These are phyloP conservation scores for Phyllosticta ampelicida DNA, from an alignment of 2,329 filamentous ascomycete species.

Conservation along the genomic window DNA sequence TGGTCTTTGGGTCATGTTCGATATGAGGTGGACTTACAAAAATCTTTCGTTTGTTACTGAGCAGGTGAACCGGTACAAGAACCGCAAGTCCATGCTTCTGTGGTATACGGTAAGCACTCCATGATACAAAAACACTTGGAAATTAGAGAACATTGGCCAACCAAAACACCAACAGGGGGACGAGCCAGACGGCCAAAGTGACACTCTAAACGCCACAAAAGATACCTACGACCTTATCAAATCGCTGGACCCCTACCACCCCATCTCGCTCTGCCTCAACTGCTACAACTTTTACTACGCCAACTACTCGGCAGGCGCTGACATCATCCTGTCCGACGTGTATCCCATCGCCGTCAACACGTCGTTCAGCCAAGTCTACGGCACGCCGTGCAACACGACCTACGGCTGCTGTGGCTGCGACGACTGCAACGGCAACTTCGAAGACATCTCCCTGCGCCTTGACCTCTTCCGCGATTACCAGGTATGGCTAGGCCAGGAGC, in stretches of 20 bases:
- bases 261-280: conserved; percentile 48
- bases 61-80: conserved; percentile 28
- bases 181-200: conserved; percentile 47
- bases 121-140: neutral
- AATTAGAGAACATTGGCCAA: too few species aligned
- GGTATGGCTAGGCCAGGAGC: conserved; percentile 24
- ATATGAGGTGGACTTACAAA: conserved; percentile 33
- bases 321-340: conserved; percentile 50
- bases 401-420: conserved; percentile 56
- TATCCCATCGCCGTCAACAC: conserved; percentile 51
- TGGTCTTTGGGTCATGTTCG: conserved; percentile 39
- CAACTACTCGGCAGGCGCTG: conserved; percentile 43
- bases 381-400: conserved; percentile 47
- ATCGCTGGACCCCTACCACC: conserved; percentile 49
- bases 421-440: conserved; percentile 42
- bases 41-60: conserved; percentile 28
- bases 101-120: conserved; percentile 32
- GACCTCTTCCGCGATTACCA: conserved; percentile 34
- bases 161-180: conserved; percentile 24
- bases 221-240: conserved; percentile 37
- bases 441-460: conserved; percentile 40
- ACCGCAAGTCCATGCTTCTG: conserved; percentile 29
- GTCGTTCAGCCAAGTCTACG: conserved; percentile 42
- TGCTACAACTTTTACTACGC: conserved; percentile 52
- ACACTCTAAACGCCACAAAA: conserved; percentile 40